A percentile compares a stretch with the other conserved stretches of the same genome.
Evolutionary conservation across 2,329 filamentous ascomycete species (phyloP).

Genomic region (Pseudogymnoascus sp.): DNA sequence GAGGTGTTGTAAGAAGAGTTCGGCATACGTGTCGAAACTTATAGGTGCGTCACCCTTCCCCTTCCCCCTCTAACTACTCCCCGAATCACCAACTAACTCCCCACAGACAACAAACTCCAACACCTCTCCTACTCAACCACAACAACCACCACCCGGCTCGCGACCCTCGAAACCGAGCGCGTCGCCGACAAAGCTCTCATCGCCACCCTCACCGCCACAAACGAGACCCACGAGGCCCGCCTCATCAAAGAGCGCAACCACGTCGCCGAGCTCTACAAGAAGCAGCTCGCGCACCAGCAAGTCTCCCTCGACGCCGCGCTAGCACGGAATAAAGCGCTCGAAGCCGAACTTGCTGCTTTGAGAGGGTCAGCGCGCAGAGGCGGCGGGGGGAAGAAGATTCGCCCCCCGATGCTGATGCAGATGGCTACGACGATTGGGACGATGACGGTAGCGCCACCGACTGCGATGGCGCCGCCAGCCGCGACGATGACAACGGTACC

Average conservation of each 20-base stretch:
- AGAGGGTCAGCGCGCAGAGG: slow-evolving; percentile 14
- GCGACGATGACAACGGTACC: background rate
- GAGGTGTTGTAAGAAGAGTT: slow-evolving; percentile 37
- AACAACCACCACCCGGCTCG: slow-evolving; percentile 3
- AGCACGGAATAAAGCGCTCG: slow-evolving; percentile 12
- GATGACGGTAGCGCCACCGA: background rate
- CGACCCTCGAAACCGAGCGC: slow-evolving; percentile 14
- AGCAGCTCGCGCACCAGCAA: slow-evolving; percentile 19
- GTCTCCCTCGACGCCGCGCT: slow-evolving; percentile 16
- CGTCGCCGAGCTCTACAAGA: slow-evolving; percentile 18
- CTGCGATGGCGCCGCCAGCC: background rate
- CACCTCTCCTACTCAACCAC: slow-evolving; percentile 13
- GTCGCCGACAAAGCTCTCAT: slow-evolving; percentile 16
- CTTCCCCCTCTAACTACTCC: background rate
- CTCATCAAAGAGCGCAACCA: slow-evolving; percentile 20
- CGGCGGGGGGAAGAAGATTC: slow-evolving; percentile 13
- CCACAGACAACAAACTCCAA: slow-evolving; percentile 19
- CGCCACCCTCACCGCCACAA: slow-evolving; percentile 15
- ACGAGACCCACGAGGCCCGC: slow-evolving; percentile 17
- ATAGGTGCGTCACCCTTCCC: slow-evolving; percentile 28
- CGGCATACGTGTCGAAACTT: slow-evolving; percentile 25
- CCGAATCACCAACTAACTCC: background rate
- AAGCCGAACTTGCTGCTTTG: slow-evolving; percentile 9
- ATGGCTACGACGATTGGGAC: background rate
- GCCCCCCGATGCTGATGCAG: slow-evolving; percentile 9